Base-by-base conservation (phyloP, 1,284 basidiomycete species). In the Ceratobasidium sp. region DNA sequence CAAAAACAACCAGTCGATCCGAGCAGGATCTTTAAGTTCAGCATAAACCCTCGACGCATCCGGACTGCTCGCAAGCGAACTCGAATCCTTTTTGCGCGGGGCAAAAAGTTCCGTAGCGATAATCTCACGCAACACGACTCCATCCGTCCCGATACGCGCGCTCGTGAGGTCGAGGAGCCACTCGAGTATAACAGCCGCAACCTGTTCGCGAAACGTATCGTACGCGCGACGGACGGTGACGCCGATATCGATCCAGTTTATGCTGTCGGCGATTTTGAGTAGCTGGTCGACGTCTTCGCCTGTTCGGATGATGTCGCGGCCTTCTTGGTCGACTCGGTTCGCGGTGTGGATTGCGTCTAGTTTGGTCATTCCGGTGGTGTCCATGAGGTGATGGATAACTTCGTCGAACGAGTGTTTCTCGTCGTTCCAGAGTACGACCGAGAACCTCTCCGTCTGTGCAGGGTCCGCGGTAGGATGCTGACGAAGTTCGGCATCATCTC, bases 381-480 rank as follows among this genome's bases (percentile, higher is more conserved):
- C 94, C 66, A 89, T 87, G 6, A 98, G 87, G 78, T 97, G 90
- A 80, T 94, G 91, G 77, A 94, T 94, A 77, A 98, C 93, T 83
- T 99, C 96, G 72, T 94, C 93, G 82, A 95, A 95, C 1, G 95
- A 97, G 85, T 99, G 98, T 82, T 97, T 98, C 85, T 99, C 98
- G 86, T 99, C 97, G 85, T 98, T 97, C 97, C 97, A 99, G 1
- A 99, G 86, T 23, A 98, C 88, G 75, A 99, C 90, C 33, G 94
- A 92, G 85, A 93, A 97, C 46, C 94, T 90, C 80, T 97, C 93
- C 81, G 91, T 91, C 85, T 89, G 88, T 88, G 93, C 90, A 0
- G 93, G 92, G 81, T 95, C 93, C 1, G 90, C 90, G 0, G 93
- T 91, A 3, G 91, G 90, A 82, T 94, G 92, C 10, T 91, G 85